Percentiles rank a stretch among this genome's conserved stretches.
These are phyloP conservation scores for Saccharomyces hybrid DNA, from an alignment of 1,139 yeast genomes.

Conservation along the genomic window DNA sequence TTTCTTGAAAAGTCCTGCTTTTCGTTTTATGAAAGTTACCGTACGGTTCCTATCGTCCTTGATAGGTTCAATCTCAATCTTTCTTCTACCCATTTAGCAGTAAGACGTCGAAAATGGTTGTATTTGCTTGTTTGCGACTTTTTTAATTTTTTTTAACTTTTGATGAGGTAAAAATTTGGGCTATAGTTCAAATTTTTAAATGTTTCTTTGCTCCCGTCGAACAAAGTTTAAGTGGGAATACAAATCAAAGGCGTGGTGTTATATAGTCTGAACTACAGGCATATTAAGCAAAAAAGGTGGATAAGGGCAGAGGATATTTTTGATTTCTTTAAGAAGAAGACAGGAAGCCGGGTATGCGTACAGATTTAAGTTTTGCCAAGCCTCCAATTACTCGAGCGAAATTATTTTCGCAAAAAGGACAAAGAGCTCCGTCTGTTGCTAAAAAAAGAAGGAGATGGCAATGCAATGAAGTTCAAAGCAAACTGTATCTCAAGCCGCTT, in stretches of 20 bases:
- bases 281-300: neutral
- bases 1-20: slow-evolving; percentile 91
- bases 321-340: neutral
- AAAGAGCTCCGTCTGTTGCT: neutral
- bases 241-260: neutral
- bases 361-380: neutral
- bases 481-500: neutral
- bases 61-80: slow-evolving; percentile 87
- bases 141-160: neutral
- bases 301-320: neutral
- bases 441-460: neutral
- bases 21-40: slow-evolving; percentile 86
- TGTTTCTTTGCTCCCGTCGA: neutral
- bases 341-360: neutral
- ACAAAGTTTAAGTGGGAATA: neutral
- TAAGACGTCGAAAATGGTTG: neutral
- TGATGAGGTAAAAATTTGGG: neutral
- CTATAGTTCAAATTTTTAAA: neutral
- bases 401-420: neutral
- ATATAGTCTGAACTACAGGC: neutral
- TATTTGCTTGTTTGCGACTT: neutral
- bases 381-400: neutral
- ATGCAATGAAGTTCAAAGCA: neutral
- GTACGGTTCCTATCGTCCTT: slow-evolving; percentile 83
- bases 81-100: slow-evolving; percentile 85